Evolutionary conservation across 164 flowering plant genomes (phyloP).

Genomic region (Berberis thunbergii): DNA sequence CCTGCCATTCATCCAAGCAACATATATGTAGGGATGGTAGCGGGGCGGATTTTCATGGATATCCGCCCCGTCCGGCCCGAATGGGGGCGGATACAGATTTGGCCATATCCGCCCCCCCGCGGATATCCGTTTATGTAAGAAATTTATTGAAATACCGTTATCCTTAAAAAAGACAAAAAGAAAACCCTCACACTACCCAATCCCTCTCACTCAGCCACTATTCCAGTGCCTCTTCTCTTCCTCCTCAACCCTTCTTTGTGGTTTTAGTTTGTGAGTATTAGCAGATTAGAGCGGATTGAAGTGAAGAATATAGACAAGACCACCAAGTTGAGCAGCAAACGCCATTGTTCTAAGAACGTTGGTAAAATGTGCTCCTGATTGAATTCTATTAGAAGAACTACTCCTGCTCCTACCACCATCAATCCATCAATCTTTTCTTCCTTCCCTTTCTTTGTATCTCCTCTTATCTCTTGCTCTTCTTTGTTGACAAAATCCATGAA

Average conservation of each 20-base stretch:
- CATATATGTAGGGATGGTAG: no score
- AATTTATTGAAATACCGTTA: no score
- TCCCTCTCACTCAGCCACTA: neutral
- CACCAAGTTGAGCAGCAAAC: slow-evolving; percentile 42
- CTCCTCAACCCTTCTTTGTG: neutral
- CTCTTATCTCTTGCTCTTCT: slow-evolving; percentile 6
- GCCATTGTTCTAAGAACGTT: slow-evolving; percentile 38
- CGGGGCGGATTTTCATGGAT: no score
- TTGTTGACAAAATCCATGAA: slow-evolving; percentile 3
- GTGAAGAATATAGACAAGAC: slow-evolving; percentile 45
- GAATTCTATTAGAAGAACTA: slow-evolving; percentile 9
- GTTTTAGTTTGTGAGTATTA: neutral
- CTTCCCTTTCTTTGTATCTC: neutral
- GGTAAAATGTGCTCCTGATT: slow-evolving; percentile 6
- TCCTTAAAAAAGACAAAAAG: no score
- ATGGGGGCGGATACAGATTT: no score
- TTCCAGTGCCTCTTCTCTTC: neutral
- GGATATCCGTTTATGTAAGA: no score
- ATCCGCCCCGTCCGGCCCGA: no score
- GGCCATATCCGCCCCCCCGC: no score
- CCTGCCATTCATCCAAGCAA: no score
- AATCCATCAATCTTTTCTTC: neutral
- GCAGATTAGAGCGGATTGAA: slow-evolving; percentile 17
- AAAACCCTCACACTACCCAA: neutral
- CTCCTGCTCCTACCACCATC: slow-evolving; percentile 5